Evolutionary conservation across 2,329 filamentous ascomycete species (phyloP).

Genomic region (Capronia epimyces): DNA sequence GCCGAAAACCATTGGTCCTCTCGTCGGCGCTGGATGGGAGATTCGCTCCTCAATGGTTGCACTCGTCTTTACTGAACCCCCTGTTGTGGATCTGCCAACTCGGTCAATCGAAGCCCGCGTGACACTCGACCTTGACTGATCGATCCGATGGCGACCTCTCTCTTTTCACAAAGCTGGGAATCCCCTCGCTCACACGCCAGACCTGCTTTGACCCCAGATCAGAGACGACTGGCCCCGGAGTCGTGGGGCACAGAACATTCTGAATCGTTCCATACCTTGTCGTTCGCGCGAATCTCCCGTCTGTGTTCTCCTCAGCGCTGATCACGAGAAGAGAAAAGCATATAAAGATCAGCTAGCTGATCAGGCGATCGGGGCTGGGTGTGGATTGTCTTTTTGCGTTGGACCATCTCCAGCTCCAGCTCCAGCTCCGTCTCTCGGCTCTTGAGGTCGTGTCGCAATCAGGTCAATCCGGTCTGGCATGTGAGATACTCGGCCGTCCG

Average conservation of each 20-base stretch:
- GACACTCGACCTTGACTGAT: conserved; percentile 1
- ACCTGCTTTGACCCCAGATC: neutral
- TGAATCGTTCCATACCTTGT: neutral
- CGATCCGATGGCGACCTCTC: conserved; percentile 4
- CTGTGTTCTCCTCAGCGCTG: neutral
- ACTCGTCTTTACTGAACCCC: neutral
- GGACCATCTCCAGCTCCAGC: neutral
- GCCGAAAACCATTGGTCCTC: no score
- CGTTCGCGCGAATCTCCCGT: neutral
- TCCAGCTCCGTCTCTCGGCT: neutral
- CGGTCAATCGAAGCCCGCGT: conserved; percentile 2
- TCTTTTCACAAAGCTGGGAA: conserved; percentile 8
- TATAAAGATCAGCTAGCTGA: conserved; percentile 10
- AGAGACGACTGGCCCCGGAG: conserved; percentile 4
- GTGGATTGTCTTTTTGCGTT: neutral
- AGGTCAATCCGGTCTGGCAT: no score
- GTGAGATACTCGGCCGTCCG: no score
- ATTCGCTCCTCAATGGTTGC: neutral
- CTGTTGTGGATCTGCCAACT: neutral
- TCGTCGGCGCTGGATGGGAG: neutral
- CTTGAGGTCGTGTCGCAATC: no score
- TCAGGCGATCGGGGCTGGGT: neutral
- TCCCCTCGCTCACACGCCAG: neutral
- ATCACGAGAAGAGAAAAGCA: neutral
- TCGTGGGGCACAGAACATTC: neutral